These are phyloP conservation scores for Phytophthora palmivora DNA, from an alignment of 352 stramenopile species.

Conservation along the genomic window DNA sequence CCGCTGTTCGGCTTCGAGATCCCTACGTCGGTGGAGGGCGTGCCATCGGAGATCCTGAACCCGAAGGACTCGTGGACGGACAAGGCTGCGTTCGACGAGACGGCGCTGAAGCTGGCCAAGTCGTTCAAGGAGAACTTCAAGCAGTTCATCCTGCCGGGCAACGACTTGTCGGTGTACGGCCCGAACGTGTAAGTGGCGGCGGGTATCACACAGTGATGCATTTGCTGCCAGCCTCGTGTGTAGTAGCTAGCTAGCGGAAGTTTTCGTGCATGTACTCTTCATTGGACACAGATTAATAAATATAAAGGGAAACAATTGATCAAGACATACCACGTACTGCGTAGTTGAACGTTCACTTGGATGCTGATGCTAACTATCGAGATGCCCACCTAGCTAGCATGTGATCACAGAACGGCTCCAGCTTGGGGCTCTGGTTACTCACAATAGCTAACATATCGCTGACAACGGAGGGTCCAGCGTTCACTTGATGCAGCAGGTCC, in stretches of 20 bases:
- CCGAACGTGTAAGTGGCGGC: conserved; percentile 49
- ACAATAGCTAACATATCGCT: conserved; percentile 35
- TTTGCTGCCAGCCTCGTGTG: too few species aligned
- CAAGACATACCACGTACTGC: too few species aligned
- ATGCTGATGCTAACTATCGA: conserved; percentile 19
- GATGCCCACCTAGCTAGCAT: conserved; percentile 26
- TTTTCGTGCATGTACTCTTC: conserved; percentile 27
- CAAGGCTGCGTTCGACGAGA: conserved; percentile 83
- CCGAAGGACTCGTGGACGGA: conserved; percentile 79
- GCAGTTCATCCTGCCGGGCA: conserved; percentile 83
- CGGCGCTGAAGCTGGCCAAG: conserved; percentile 74
- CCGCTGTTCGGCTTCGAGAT: conserved; percentile 80
- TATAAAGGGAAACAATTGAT: conserved; percentile 23
- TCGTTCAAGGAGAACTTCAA: conserved; percentile 88
- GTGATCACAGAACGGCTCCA: conserved; percentile 35
- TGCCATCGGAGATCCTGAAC: conserved; percentile 81
- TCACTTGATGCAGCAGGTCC: conserved; percentile 45
- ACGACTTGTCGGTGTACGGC: conserved; percentile 74
- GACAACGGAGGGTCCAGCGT: conserved; percentile 19
- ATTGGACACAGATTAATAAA: conserved; percentile 14
- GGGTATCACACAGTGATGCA: neutral
- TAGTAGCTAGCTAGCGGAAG: conserved; percentile 6
- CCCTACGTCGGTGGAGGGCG: conserved; percentile 62
- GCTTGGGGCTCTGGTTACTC: conserved; percentile 26
- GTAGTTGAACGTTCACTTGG: too few species aligned